phyloP scores from a whole-genome alignment of 2,329 filamentous ascomycete species.

The Colletotrichum lupini region DNA sequence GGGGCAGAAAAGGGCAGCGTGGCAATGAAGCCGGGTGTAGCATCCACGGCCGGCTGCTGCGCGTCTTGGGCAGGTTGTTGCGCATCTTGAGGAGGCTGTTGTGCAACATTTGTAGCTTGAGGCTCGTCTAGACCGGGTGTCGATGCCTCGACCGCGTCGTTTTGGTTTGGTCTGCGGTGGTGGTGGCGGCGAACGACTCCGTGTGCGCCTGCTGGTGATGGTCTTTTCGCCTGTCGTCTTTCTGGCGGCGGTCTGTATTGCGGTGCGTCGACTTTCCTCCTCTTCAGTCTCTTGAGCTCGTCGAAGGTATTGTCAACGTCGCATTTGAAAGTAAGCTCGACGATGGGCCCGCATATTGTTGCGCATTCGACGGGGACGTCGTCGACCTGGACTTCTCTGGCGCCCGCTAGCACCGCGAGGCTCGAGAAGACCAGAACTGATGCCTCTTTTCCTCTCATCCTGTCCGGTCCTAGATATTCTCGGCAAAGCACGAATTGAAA shows the following conservation, averaged over 20 bases:
- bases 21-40: conserved; percentile 22
- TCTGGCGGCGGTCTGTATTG: background rate
- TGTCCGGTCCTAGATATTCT: background rate
- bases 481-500: too few relatives aligned
- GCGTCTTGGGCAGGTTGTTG: conserved; percentile 1
- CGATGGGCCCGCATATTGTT: conserved; percentile 55
- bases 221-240: background rate
- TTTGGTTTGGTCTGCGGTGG: conserved; percentile 7
- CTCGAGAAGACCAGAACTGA: conserved; percentile 43
- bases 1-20: conserved; percentile 18
- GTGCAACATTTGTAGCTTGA: background rate
- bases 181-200: conserved; percentile 5
- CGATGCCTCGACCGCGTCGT: background rate
- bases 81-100: conserved; percentile 1
- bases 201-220: too few relatives aligned
- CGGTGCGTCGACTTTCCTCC: conserved; percentile 36
- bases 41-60: background rate
- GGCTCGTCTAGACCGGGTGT: background rate
- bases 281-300: conserved; percentile 41
- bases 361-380: conserved; percentile 53
- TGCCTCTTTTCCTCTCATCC: conserved; percentile 43
- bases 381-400: conserved; percentile 46
- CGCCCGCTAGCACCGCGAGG: conserved; percentile 42
- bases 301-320: conserved; percentile 39
- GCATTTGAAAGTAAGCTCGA: conserved; percentile 53